Conservation (phyloP, 169 alveolate species). For the Eimeria acervulina region DNA sequence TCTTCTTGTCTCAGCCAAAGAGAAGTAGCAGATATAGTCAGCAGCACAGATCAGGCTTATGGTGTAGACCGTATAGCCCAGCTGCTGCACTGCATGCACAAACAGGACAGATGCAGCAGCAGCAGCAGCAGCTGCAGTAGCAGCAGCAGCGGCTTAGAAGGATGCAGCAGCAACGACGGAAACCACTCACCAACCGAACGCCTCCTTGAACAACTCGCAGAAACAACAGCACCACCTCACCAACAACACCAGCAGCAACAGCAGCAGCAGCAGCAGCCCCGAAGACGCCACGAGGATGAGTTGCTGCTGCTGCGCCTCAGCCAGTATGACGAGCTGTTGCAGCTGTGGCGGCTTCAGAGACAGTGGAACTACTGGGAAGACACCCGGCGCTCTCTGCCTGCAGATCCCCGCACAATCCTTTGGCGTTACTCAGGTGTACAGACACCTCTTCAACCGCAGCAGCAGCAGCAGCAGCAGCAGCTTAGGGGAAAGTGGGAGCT, state of each 20-base stretch:
- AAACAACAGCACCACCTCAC: background rate
- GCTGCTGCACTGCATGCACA: constrained; percentile 64
- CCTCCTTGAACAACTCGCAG: background rate
- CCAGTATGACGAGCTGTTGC: constrained; percentile 37
- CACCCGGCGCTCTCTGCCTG: constrained; percentile 43
- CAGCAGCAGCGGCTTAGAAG: background rate
- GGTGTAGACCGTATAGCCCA: constrained; percentile 57
- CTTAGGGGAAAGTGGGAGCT: constrained; percentile 61
- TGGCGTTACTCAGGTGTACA: constrained; percentile 57
- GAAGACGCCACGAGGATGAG: constrained; percentile 6
- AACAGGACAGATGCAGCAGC: background rate
- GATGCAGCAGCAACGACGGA: background rate
- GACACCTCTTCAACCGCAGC: constrained; percentile 37
- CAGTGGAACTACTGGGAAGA: constrained; percentile 59
- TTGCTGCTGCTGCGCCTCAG: constrained; percentile 52
- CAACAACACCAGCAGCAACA: constrained; percentile 21
- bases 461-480: constrained; percentile 46
- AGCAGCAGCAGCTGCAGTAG: background rate
- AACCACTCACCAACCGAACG: background rate
- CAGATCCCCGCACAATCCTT: constrained; percentile 56
- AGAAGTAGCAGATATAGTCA: background rate
- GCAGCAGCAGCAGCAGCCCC: constrained; percentile 17
- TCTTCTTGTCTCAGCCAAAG: constrained; percentile 18
- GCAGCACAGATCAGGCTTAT: constrained; percentile 5
- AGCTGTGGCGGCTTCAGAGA: constrained; percentile 67